These are phyloP conservation scores for Cladorrhinum sp. DNA, from an alignment of 2,329 filamentous ascomycete species.

Conservation along the genomic window DNA sequence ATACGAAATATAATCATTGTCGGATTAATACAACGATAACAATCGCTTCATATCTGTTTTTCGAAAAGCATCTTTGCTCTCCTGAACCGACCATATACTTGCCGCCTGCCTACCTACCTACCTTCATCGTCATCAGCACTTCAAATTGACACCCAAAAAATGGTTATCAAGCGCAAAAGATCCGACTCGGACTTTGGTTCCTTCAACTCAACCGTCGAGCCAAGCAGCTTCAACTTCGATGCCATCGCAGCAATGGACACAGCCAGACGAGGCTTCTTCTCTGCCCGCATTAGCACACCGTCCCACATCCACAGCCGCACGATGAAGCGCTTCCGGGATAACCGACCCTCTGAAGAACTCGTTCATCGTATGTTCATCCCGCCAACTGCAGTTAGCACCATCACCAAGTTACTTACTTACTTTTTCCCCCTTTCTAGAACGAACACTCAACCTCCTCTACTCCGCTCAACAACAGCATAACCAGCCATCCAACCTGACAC, in stretches of 20 bases:
- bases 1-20: background rate
- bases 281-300: conserved; percentile 34
- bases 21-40: background rate
- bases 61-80: background rate
- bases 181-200: conserved; percentile 56
- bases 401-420: conserved; percentile 20
- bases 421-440: conserved; percentile 39
- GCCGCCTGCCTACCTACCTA: too few species aligned
- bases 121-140: background rate
- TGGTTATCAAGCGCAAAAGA: conserved; percentile 62
- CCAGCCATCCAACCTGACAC: conserved; percentile 18
- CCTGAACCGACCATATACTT: background rate
- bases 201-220: conserved; percentile 44
- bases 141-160: conserved; percentile 27
- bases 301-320: conserved; percentile 55
- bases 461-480: conserved; percentile 47
- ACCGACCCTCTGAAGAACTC: conserved; percentile 52
- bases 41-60: background rate
- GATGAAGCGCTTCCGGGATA: conserved; percentile 59
- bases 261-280: conserved; percentile 31
- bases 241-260: conserved; percentile 35
- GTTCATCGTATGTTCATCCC: conserved; percentile 50
- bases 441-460: conserved; percentile 57
- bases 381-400: background rate
- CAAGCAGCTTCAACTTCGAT: conserved; percentile 33